Percentiles rank a stretch among this genome's conserved stretches.
Evolutionary conservation across 192 early-diverging fungal genomes (phyloP).

Genomic region (Backusella tarrabulga): DNA sequence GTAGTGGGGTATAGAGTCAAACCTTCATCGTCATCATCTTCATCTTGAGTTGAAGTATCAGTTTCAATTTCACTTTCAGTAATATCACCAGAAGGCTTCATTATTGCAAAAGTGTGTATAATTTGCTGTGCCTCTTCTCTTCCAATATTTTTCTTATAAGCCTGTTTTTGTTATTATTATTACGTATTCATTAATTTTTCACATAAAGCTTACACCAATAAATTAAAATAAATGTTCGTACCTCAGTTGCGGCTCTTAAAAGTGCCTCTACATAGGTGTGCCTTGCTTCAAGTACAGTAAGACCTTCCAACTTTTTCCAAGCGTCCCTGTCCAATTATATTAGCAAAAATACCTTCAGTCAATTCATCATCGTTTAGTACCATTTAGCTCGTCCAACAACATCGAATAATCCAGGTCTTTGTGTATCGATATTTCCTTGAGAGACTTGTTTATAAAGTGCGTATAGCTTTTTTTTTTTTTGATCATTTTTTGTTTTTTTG

Average conservation of each 20-base stretch:
- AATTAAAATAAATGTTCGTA: background rate
- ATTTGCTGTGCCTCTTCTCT: slow-evolving; percentile 32
- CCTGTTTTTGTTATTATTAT: slow-evolving; percentile 6
- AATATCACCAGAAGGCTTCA: slow-evolving; percentile 19
- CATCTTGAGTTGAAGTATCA: slow-evolving; percentile 13
- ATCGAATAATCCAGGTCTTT: slow-evolving; percentile 46
- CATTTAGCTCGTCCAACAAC: slow-evolving; percentile 47
- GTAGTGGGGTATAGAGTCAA: background rate
- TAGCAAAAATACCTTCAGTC: background rate
- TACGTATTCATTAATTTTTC: background rate
- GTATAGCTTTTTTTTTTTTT: slow-evolving; percentile 38
- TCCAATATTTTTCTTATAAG: slow-evolving; percentile 14
- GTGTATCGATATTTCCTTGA: slow-evolving; percentile 35
- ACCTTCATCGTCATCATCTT: slow-evolving; percentile 6
- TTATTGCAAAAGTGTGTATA: slow-evolving; percentile 27
- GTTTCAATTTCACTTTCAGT: slow-evolving; percentile 9
- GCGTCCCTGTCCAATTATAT: slow-evolving; percentile 34
- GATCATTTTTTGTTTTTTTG: background rate
- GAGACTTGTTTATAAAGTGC: slow-evolving; percentile 52
- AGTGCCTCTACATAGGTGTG: slow-evolving; percentile 36
- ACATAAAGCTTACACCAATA: slow-evolving; percentile 1
- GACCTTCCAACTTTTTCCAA: slow-evolving; percentile 38
- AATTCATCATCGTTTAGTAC: slow-evolving; percentile 1
- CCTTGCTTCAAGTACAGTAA: slow-evolving; percentile 43
- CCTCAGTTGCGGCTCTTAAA: slow-evolving; percentile 28